Evolutionary conservation across 176 grass and related monocot genomes (phyloP).

Genomic region (Oryza officinalis): DNA sequence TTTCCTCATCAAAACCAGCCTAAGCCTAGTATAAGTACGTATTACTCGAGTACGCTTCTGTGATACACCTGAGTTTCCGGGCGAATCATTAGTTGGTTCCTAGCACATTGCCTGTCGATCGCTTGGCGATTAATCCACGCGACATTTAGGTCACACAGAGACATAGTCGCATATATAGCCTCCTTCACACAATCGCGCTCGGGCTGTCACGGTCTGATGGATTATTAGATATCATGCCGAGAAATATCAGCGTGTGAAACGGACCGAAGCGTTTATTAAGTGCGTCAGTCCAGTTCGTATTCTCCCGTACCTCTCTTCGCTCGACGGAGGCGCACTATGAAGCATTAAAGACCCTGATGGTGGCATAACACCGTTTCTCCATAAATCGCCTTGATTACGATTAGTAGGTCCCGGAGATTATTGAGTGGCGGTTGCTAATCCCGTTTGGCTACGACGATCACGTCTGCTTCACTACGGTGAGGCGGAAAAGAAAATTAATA

Average conservation of each 20-base stretch:
- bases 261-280: constrained; percentile 6
- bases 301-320: neutral
- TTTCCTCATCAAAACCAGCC: neutral
- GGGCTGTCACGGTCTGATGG: neutral
- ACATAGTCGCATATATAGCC: neutral
- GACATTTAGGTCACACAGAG: neutral
- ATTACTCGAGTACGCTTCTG: neutral
- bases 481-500: neutral
- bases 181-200: neutral
- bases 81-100: neutral
- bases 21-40: no score
- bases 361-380: neutral
- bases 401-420: neutral
- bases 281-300: neutral
- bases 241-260: constrained; percentile 44
- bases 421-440: neutral
- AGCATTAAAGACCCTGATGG: neutral
- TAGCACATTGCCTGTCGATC: neutral
- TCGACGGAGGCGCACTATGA: neutral
- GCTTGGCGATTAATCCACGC: neutral
- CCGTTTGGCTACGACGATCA: neutral
- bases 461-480: neutral
- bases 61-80: neutral
- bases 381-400: neutral
- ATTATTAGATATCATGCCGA: neutral